Conservation (phyloP, 768 basidiomycete genomes). For the Boletales sp. region DNA sequence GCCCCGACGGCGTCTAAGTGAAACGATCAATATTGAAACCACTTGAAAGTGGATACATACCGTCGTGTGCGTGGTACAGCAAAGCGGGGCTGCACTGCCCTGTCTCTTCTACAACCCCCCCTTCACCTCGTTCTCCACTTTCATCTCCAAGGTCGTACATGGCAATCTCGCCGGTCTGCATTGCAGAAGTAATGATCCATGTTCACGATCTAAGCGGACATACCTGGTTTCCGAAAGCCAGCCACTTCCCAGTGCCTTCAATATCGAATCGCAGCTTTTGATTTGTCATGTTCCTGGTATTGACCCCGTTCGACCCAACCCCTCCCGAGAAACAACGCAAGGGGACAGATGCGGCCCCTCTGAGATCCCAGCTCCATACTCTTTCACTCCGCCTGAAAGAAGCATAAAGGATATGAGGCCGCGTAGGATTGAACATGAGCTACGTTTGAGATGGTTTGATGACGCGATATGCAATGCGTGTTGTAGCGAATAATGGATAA, state of each 20-base stretch:
- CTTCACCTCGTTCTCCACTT: constrained; percentile 1
- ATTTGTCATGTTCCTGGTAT: constrained; percentile 46
- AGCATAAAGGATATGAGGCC: constrained; percentile 72
- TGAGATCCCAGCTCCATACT: constrained; percentile 79
- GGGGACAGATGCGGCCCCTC: constrained; percentile 48
- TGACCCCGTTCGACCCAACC: not conserved
- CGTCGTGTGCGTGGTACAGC: constrained; percentile 52
- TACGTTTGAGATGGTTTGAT: constrained; percentile 20
- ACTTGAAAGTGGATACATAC: constrained; percentile 32
- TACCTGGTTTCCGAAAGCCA: constrained; percentile 70
- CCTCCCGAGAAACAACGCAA: constrained; percentile 32
- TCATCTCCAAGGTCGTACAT: constrained; percentile 49
- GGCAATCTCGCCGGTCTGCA: constrained; percentile 54
- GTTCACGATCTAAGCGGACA: constrained; percentile 10
- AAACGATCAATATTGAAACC: not conserved
- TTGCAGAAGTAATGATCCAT: not conserved
- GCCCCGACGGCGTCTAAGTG: constrained; percentile 67
- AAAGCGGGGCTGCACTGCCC: constrained; percentile 28
- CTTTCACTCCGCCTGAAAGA: constrained; percentile 60
- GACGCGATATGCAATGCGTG: too few relatives aligned
- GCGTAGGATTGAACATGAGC: constrained; percentile 74
- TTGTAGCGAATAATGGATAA: too few relatives aligned
- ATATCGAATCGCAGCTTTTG: constrained; percentile 79
- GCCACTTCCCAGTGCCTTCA: constrained; percentile 59
- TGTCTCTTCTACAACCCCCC: not conserved